Conservation (phyloP, 2,329 filamentous ascomycete genomes). For the Remersonia thermophila region DNA sequence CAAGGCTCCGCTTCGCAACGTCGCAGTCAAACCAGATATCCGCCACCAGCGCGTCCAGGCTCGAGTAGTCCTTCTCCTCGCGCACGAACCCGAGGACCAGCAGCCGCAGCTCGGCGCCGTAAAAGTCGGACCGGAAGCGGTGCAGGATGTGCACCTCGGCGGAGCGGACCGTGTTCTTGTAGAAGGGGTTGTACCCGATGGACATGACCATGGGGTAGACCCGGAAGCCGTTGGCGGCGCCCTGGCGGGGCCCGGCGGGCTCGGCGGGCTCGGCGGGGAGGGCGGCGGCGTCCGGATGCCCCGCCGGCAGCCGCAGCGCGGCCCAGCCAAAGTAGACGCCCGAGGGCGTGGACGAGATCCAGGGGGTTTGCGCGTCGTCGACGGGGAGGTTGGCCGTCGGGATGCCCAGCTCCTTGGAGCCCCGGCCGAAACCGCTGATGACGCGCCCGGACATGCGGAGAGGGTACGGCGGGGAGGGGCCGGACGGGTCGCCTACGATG, state of each 20-base stretch:
- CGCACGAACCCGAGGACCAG: slow-evolving; percentile 78
- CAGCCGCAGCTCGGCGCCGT: slow-evolving; percentile 66
- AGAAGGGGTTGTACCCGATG: slow-evolving; percentile 95
- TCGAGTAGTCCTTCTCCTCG: slow-evolving; percentile 78
- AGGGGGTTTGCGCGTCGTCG: slow-evolving; percentile 40
- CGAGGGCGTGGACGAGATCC: slow-evolving; percentile 52
- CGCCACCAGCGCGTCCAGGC: slow-evolving; percentile 67
- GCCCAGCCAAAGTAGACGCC: slow-evolving; percentile 95
- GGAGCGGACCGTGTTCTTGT: slow-evolving; percentile 76
- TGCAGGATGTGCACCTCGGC: slow-evolving; percentile 88
- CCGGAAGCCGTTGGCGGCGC: slow-evolving; percentile 1
- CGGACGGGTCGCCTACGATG: slow-evolving; percentile 60
- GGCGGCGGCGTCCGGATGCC: slow-evolving; percentile 30
- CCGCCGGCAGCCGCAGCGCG: slow-evolving; percentile 47
- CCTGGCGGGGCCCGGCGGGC: background rate
- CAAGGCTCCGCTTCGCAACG: slow-evolving; percentile 64
- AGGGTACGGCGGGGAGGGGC: slow-evolving; percentile 69
- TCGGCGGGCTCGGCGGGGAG: background rate
- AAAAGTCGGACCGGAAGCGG: slow-evolving; percentile 69
- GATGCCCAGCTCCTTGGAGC: slow-evolving; percentile 93
- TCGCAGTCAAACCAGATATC: slow-evolving; percentile 86
- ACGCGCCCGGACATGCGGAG: slow-evolving; percentile 75
- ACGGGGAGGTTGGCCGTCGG: slow-evolving; percentile 89
- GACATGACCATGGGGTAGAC: slow-evolving; percentile 83
- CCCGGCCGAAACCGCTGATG: slow-evolving; percentile 85